Percentiles rank a stretch among this genome's conserved stretches.
These are phyloP conservation scores for Incumbomyces lentus DNA, from an alignment of 2,329 filamentous ascomycete species.

Conservation along the genomic window DNA sequence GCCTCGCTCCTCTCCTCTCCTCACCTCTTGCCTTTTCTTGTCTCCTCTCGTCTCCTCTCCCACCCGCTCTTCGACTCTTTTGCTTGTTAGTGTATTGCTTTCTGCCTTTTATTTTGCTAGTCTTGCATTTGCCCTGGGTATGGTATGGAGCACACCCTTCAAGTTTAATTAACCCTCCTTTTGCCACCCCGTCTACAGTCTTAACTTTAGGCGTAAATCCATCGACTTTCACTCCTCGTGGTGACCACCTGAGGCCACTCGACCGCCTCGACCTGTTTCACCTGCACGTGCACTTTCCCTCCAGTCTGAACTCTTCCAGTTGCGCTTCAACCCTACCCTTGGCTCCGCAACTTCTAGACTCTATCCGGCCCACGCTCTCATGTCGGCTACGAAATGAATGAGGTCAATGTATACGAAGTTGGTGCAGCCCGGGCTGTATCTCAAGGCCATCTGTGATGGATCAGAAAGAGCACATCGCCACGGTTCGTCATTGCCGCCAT, in stretches of 20 bases:
- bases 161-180: slow-evolving; percentile 6
- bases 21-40: no score
- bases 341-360: background rate
- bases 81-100: slow-evolving; percentile 3
- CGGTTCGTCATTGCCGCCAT: background rate
- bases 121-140: background rate
- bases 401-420: slow-evolving; percentile 4
- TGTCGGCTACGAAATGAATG: slow-evolving; percentile 8
- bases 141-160: background rate
- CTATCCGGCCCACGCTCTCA: background rate
- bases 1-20: background rate
- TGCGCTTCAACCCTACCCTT: background rate
- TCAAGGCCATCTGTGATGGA: slow-evolving; percentile 7
- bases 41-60: no score
- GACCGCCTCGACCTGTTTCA: background rate
- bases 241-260: slow-evolving; percentile 1
- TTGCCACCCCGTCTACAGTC: background rate
- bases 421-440: slow-evolving; percentile 9
- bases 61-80: background rate
- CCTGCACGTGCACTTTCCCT: background rate
- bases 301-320: no score
- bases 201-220: no score
- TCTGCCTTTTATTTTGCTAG: slow-evolving; percentile 2
- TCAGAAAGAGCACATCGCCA: slow-evolving; percentile 7
- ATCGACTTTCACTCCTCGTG: slow-evolving; percentile 1